These are phyloP conservation scores for Chlorophyllum brunneum DNA, from an alignment of 768 basidiomycete genomes.

Conservation along the genomic window DNA sequence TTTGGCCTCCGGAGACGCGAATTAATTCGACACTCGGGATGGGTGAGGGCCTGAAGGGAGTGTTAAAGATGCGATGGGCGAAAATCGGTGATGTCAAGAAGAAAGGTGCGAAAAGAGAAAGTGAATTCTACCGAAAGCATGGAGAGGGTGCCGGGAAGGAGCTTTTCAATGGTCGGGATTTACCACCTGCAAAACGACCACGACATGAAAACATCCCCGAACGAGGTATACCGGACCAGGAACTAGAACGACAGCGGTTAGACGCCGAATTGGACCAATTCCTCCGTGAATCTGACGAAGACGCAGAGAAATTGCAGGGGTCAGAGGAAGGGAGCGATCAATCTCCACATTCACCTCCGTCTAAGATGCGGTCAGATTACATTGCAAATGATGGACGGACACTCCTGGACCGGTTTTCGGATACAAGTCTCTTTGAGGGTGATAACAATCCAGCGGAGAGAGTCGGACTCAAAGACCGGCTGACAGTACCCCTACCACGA, in stretches of 20 bases:
- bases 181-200: conserved; percentile 33
- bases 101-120: conserved; percentile 66
- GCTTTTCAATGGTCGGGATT: conserved; percentile 32
- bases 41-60: conserved; percentile 62
- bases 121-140: conserved; percentile 77
- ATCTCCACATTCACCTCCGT: conserved; percentile 44
- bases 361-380: conserved; percentile 68
- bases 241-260: conserved; percentile 36
- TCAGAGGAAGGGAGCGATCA: conserved; percentile 7
- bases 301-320: conserved; percentile 16
- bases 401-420: conserved; percentile 50
- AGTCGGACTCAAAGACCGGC: conserved; percentile 22
- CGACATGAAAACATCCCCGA: conserved; percentile 14
- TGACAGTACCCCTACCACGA: conserved; percentile 43
- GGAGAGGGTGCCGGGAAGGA: conserved; percentile 65
- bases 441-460: conserved; percentile 7
- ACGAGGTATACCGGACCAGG: conserved; percentile 29
- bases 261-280: conserved; percentile 72
- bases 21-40: conserved; percentile 70
- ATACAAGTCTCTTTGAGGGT: not conserved
- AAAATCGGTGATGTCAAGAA: conserved; percentile 69
- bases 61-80: conserved; percentile 77
- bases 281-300: conserved; percentile 40
- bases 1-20: conserved; percentile 80
- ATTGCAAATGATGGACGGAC: conserved; percentile 48